phyloP scores from a whole-genome alignment of 768 basidiomycete genomes.

The Exsudoporus frostii region DNA sequence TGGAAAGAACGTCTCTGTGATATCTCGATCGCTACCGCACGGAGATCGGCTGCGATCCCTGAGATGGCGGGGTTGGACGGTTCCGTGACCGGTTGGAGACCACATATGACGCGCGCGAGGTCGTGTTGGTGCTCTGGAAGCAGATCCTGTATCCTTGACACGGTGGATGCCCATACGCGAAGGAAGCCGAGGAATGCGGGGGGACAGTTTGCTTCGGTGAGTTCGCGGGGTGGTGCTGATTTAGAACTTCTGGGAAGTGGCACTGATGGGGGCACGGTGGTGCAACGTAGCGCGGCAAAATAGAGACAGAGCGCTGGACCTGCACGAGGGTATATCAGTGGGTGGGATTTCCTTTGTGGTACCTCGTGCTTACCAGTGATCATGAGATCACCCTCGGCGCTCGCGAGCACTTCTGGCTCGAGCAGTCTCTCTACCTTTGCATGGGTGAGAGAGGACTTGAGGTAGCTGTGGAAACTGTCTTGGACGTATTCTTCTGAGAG shows the following conservation, averaged over 20 bases:
- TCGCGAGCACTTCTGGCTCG: slow-evolving; percentile 68
- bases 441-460: slow-evolving; percentile 73
- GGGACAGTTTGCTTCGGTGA: slow-evolving; percentile 70
- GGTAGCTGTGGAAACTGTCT: slow-evolving; percentile 78
- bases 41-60: slow-evolving; percentile 75
- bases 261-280: slow-evolving; percentile 75
- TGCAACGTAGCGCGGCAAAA: slow-evolving; percentile 77
- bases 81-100: slow-evolving; percentile 42
- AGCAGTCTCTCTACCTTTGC: slow-evolving; percentile 75
- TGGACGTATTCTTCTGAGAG: slow-evolving; percentile 67
- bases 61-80: slow-evolving; percentile 43
- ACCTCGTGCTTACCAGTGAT: slow-evolving; percentile 59
- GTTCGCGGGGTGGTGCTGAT: slow-evolving; percentile 46
- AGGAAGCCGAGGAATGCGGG: slow-evolving; percentile 65
- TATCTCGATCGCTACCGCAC: slow-evolving; percentile 84
- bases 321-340: slow-evolving; percentile 17
- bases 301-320: slow-evolving; percentile 82
- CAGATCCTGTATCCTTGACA: slow-evolving; percentile 62
- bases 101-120: slow-evolving; percentile 77
- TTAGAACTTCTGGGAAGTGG: slow-evolving; percentile 64
- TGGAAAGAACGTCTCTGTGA: slow-evolving; percentile 83
- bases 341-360: background rate
- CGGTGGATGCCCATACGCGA: slow-evolving; percentile 65
- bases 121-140: slow-evolving; percentile 70
- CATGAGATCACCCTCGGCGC: slow-evolving; percentile 82